A percentile compares a stretch with the other conserved stretches of the same genome.
These are phyloP conservation scores for Lodderomyces margitis DNA, from an alignment of 1,139 yeast genomes.

Conservation along the genomic window DNA sequence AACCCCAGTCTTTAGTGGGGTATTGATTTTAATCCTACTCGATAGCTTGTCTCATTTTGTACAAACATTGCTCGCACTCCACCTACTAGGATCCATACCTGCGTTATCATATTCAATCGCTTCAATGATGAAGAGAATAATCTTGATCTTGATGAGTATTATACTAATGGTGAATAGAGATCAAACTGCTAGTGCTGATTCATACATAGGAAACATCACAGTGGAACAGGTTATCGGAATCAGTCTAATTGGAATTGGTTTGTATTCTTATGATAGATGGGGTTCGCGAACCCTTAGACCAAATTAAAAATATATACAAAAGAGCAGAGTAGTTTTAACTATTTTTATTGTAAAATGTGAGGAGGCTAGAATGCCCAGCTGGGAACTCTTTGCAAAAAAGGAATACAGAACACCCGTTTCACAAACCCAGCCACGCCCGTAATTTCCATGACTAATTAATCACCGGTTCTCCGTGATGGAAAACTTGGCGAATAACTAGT, in stretches of 20 bases:
- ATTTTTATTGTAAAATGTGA: conserved; percentile 23
- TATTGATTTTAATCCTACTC: conserved; percentile 25
- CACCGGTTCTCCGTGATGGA: neutral
- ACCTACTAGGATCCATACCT: conserved; percentile 38
- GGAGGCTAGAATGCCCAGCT: conserved; percentile 49
- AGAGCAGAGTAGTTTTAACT: neutral
- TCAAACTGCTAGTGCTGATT: neutral
- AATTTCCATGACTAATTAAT: conserved; percentile 41
- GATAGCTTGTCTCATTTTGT: conserved; percentile 36
- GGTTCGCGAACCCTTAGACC: conserved; percentile 28
- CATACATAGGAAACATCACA: conserved; percentile 23
- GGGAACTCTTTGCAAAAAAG: conserved; percentile 19
- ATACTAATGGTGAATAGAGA: conserved; percentile 19
- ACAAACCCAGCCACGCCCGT: conserved; percentile 37
- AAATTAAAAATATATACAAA: conserved; percentile 2
- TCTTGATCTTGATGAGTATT: conserved; percentile 36
- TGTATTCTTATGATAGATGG: conserved; percentile 43
- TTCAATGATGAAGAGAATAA: conserved; percentile 44
- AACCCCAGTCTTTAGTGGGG: conserved; percentile 21
- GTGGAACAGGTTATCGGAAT: conserved; percentile 32
- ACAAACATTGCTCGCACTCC: conserved; percentile 38
- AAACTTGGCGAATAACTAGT: conserved; percentile 23
- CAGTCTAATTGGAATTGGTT: conserved; percentile 30
- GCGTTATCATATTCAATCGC: conserved; percentile 43
- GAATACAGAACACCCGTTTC: conserved; percentile 2